Percentiles rank a stretch among this genome's conserved stretches.
Evolutionary conservation across 179 eudicot genomes (phyloP).

Genomic region (Corrigiola litoralis): DNA sequence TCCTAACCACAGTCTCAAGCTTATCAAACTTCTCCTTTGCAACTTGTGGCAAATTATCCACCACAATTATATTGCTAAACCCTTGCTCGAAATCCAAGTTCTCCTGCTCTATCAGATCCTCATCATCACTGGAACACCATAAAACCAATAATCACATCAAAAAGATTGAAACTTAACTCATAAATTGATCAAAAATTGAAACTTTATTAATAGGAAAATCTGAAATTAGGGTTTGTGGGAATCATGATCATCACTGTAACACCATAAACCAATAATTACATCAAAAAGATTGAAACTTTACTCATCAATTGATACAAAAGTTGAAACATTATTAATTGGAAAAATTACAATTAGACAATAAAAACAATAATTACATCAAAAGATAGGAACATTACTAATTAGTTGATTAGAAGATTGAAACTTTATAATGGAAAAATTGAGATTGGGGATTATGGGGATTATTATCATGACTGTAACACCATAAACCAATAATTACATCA

Average conservation of each 20-base stretch:
- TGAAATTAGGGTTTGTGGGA: not conserved
- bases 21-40: slow-evolving; percentile 66
- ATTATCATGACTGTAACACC: slow-evolving; percentile 66
- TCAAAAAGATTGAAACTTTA: not conserved
- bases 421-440: not conserved
- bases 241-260: slow-evolving; percentile 72
- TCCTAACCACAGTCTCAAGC: slow-evolving; percentile 67
- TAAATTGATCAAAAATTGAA: not conserved
- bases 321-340: not conserved
- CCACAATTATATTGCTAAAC: slow-evolving; percentile 55
- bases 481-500: not conserved
- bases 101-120: slow-evolving; percentile 52
- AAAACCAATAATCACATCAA: not conserved
- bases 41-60: slow-evolving; percentile 80
- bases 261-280: not conserved
- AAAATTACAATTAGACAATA: not conserved
- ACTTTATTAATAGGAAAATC: not conserved
- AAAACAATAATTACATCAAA: not conserved
- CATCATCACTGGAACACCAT: slow-evolving; percentile 64
- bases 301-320: not conserved
- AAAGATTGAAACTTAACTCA: not conserved
- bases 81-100: slow-evolving; percentile 59
- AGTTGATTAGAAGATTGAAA: not conserved
- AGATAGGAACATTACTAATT: not conserved
- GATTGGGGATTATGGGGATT: slow-evolving; percentile 25